Evolutionary conservation across 768 basidiomycete genomes (phyloP).

Genomic region (Boletellus ananiceps): DNA sequence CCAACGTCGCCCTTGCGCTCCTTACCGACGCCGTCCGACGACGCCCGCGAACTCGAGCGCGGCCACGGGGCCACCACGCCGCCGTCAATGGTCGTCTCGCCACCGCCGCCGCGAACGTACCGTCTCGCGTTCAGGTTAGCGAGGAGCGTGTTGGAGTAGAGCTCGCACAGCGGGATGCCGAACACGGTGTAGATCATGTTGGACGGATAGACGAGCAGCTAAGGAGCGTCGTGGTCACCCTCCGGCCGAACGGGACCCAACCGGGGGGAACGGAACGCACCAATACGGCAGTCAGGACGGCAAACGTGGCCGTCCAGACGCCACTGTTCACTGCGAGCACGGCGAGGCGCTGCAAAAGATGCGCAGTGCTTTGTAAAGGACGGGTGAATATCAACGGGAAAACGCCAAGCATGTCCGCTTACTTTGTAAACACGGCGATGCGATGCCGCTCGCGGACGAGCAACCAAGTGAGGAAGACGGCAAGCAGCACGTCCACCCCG

Average conservation of each 20-base stretch:
- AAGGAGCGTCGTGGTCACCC: background rate
- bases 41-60: background rate
- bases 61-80: background rate
- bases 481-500: slow-evolving; percentile 4
- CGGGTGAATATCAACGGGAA: background rate
- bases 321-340: slow-evolving; percentile 24
- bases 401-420: background rate
- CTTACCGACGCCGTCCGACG: background rate
- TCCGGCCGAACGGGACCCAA: background rate
- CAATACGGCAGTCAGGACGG: slow-evolving; percentile 35
- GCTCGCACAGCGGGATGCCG: slow-evolving; percentile 2
- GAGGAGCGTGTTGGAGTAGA: slow-evolving; percentile 17
- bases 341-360: slow-evolving; percentile 6
- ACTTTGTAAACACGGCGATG: background rate
- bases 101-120: slow-evolving; percentile 3
- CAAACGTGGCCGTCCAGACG: slow-evolving; percentile 45
- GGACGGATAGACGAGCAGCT: background rate
- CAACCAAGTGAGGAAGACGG: slow-evolving; percentile 3
- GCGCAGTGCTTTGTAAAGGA: slow-evolving; percentile 1
- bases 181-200: background rate
- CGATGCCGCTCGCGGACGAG: background rate
- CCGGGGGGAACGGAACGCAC: background rate
- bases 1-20: background rate
- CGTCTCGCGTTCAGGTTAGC: slow-evolving; percentile 12
- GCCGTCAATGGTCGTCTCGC: background rate